Evolutionary conservation across 805 yeast genomes (phyloP), one percentile per base, ranked within the genome.

Genomic region (Starmerella vitae): DNA sequence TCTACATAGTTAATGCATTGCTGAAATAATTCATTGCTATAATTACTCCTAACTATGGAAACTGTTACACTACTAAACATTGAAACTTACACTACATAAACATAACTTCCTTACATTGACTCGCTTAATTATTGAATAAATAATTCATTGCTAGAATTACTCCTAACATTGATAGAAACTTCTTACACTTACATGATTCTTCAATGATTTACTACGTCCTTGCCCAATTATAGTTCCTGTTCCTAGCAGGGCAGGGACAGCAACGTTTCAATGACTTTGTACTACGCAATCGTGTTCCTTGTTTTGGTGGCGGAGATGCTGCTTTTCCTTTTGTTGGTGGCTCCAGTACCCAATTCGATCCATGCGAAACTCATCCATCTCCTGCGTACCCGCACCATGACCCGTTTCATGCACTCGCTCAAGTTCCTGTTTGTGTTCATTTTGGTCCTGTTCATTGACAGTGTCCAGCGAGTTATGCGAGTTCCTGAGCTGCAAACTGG

Each of bases 351-450:
- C 18, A 68, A 85, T 24, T 66, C 61, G 42, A 56, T 77, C 43
- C 76, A 95, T 53, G 74, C 74, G 53, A 76, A 76, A 9, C 64
- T 85, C 20, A 68, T 88, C 41, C 58, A 65, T 18, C 64, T 76
- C 1, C 63, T 82, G 21, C 66, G 78, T 22, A 70, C 71, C 30
- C 80, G 80, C 62, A 67, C 72, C 36, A 71, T 76, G 37, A 74
- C 75, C 47, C 74, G 78, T 49, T 72, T 85, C 43, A 80, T 78
- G 52, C 72, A 84, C 47, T 76, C 84, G 4, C 66, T 84, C 48
- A 80, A 81, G 58, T 84, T 93, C 60, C 65, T 84, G 3, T 67
- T 88, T 42, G 85, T 78, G 3, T 91, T 88, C 63, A 80, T 91
- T 15, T 63, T 81, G 32, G 72, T 91, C 25, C 67, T 91, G 46